Conservation (phyloP, 2,329 filamentous ascomycete genomes). For the Cytospora piceicola region DNA sequence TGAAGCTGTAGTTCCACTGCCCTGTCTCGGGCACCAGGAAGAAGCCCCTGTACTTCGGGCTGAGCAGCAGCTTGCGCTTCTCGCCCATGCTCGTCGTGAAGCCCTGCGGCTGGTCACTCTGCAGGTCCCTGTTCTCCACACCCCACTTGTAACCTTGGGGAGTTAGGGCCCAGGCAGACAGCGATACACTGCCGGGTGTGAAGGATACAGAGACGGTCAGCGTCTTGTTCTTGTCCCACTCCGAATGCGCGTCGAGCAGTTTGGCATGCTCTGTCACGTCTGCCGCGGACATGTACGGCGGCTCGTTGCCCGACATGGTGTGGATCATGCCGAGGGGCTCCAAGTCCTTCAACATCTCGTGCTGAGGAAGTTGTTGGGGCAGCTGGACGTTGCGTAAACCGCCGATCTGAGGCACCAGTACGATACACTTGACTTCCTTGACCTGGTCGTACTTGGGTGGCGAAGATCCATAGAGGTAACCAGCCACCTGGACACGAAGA, state of each 20-base stretch:
- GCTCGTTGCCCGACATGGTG: conserved; percentile 91
- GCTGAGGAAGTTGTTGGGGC: conserved; percentile 85
- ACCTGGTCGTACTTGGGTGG: conserved; percentile 94
- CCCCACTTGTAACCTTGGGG: conserved; percentile 96
- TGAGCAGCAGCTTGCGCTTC: conserved; percentile 91
- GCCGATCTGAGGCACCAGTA: conserved; percentile 96
- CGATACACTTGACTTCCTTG: conserved; percentile 95
- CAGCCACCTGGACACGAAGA: conserved; percentile 92
- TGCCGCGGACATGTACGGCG: conserved; percentile 92
- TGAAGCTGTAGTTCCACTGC: conserved; percentile 98
- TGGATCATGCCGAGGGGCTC: conserved; percentile 95
- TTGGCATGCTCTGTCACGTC: conserved; percentile 95
- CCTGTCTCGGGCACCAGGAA: conserved; percentile 92
- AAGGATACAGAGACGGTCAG: conserved; percentile 95
- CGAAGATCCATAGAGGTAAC: conserved; percentile 91
- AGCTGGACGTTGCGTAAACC: conserved; percentile 90
- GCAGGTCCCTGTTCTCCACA: conserved; percentile 89
- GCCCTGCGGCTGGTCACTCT: conserved; percentile 90
- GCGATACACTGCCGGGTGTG: conserved; percentile 92
- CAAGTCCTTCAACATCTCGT: conserved; percentile 83
- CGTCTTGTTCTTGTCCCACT: conserved; percentile 86
- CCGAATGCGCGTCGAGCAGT: conserved; percentile 78
- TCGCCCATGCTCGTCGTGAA: conserved; percentile 92
- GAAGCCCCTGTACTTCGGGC: conserved; percentile 91
- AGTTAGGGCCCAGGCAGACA: conserved; percentile 91